Base-by-base conservation (phyloP, 768 basidiomycete genomes). In the Lactifluus rugatus region DNA sequence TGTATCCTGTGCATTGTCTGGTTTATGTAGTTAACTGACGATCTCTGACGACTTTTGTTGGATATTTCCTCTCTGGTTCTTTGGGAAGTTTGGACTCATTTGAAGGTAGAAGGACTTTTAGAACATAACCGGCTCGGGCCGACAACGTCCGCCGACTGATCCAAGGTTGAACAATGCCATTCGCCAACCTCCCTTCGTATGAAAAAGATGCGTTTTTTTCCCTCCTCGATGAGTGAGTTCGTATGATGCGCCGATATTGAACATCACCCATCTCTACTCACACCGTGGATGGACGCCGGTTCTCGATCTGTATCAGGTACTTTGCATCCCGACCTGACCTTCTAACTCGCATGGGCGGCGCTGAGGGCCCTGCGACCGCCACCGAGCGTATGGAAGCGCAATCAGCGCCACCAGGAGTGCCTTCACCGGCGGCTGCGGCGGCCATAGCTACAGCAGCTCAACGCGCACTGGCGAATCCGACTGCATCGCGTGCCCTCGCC, bases 121-220 rank as follows among this genome's bases (percentile, higher is more conserved):
- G 34, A 5, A 39, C 17, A 39, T 17, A n/a, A 39, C 37, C 16
- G 37, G 37, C 16, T 39, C 37, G 37, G 37, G 13, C 34, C 34
- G 34, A 2, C 13, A 34, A 34, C 8, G 1, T 34, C 11, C 34
- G 34, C 28, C 28, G 28, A 31, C 28, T 9, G 28, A 31, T 9
- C 28, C n/a, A n/a, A n/a, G n/a, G n/a, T n/a, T n/a, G n/a, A n/a
- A n/a, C n/a, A n/a, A 89, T 89, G 87, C 85, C 84, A 42, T 91
- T 91, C 66, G 68, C 86, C 55, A 84, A 79, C 63, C 77, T 91
- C 47, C 74, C 80, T 19, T 60, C 71, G 51, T 72, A 82, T 62
- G 89, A 91, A 70, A 90, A 90, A 69, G 80, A 86, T 54, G 88
- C 89, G 14, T 90, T 91, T 70, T 91, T 91, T 66, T 76, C 78